Percentiles rank a stretch among this genome's conserved stretches.
Evolutionary conservation across 2,329 filamentous ascomycete species (phyloP).

Genomic region (Neurospora sp.): DNA sequence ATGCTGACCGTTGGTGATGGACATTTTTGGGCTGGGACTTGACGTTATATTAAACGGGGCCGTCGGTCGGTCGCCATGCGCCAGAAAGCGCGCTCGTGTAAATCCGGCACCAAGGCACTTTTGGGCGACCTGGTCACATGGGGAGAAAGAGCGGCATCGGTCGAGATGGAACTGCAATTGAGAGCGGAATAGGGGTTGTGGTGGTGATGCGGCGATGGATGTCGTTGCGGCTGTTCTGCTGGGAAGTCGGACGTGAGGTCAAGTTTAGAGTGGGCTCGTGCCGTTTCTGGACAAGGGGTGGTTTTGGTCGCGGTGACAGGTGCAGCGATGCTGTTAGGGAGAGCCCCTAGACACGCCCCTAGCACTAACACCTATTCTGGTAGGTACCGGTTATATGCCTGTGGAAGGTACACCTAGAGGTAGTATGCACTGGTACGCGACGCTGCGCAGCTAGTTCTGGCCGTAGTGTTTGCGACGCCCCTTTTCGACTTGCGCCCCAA

Average conservation of each 20-base stretch:
- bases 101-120: constrained; percentile 36
- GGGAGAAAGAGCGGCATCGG: constrained; percentile 40
- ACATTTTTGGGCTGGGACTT: constrained; percentile 40
- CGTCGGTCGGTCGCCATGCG: constrained; percentile 47
- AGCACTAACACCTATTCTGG: neutral
- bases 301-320: constrained; percentile 8
- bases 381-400: neutral
- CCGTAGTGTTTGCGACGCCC: neutral
- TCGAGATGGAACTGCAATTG: constrained; percentile 38
- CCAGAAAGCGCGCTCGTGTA: constrained; percentile 41
- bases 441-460: neutral
- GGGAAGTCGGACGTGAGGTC: constrained; percentile 48
- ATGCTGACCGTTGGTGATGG: constrained; percentile 56
- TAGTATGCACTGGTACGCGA: neutral
- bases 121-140: constrained; percentile 39
- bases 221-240: constrained; percentile 37
- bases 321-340: neutral
- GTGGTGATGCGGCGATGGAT: constrained; percentile 43
- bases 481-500: neutral
- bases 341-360: neutral
- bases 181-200: constrained; percentile 29
- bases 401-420: neutral
- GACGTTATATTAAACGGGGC: constrained; percentile 24
- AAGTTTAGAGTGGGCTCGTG: constrained; percentile 31
- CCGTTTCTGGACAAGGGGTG: constrained; percentile 20